Percentiles rank a stretch among this genome's conserved stretches.
Conservation (phyloP, 805 yeast genomes). For the Candida boidinii region DNA sequence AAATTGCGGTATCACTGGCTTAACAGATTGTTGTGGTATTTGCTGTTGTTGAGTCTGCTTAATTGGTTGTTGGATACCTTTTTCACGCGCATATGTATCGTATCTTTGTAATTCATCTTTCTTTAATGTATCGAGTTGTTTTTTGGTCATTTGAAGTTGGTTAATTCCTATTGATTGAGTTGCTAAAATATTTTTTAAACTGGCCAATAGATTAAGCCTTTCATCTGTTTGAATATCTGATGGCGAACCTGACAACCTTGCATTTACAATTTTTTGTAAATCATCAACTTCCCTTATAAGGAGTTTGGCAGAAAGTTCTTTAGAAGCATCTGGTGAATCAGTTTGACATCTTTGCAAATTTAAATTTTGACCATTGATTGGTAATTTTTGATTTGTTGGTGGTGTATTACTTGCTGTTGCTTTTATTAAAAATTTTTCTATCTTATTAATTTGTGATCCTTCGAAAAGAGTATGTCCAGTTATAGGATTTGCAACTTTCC, state of each 20-base stretch:
- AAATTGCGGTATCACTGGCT: conserved; percentile 19
- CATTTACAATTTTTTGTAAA: conserved; percentile 34
- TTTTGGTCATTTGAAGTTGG: conserved; percentile 22
- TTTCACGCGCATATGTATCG: too few relatives aligned
- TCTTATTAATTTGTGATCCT: conserved; percentile 54
- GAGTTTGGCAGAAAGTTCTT: conserved; percentile 2
- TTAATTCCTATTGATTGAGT: conserved; percentile 16
- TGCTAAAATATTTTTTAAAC: conserved; percentile 31
- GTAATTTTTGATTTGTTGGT: conserved; percentile 7
- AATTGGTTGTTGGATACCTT: conserved; percentile 17
- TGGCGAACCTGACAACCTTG: conserved; percentile 26
- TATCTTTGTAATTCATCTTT: too few relatives aligned
- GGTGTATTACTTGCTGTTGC: conserved; percentile 37
- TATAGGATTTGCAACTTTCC: conserved; percentile 64
- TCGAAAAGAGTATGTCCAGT: conserved; percentile 70
- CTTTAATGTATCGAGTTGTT: conserved; percentile 23
- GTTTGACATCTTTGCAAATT: conserved; percentile 4
- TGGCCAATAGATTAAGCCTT: conserved; percentile 34
- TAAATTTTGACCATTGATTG: background rate
- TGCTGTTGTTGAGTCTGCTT: conserved; percentile 18
- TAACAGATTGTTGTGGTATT: conserved; percentile 12
- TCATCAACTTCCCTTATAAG: conserved; percentile 25
- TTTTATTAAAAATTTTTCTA: conserved; percentile 63
- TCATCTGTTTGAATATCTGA: conserved; percentile 33
- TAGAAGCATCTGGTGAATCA: conserved; percentile 2